Base-by-base conservation (phyloP, 2,329 filamentous ascomycete species). In the Geosmithia morbida region DNA sequence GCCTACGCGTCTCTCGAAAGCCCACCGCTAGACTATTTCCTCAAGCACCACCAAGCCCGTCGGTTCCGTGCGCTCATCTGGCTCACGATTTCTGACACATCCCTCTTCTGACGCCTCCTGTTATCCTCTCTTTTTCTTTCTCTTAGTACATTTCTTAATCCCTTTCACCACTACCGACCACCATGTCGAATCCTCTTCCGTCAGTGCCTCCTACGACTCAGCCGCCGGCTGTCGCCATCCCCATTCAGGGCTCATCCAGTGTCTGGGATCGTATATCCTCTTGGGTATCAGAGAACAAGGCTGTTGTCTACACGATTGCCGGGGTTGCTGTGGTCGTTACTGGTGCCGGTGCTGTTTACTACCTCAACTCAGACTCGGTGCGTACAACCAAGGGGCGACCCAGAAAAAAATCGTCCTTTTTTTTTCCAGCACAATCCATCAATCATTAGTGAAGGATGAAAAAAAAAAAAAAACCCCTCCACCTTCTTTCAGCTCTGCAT, bases 271-370 rank as follows among this genome's bases (percentile, higher is more conserved):
- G 89, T 59, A 72, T 96, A 67, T 84, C 88, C 54, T 82, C 73
- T 60, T 98, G 92, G 90, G 88, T 85, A 14, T 86, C 88, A 2
- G 90, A 97, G 64, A 89, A 98, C 70, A 97, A 96, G 72, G 85
- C 87, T 44, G 77, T 90, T 48, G 89, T 94, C 52, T 98, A 96
- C 68, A 96, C 92, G 55, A 87, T 97, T 67, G 92, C 90, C 48
- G 92, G 92, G 59, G 85, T 95, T 50, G 90, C 90, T 47, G 77
- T 95, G 44, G 87, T 96, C 42, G 85, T 94, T 48, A 92, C 87
- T 14, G 87, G 86, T 51, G 90, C 89, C 33, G 90, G 92, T 56
- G 86, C 87, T 42, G 83, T 94, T 60, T 98, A 97, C 72, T 97
- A 96, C 66, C 72, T 95, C 55, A 84, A 70, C 53, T 69, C 65